Percentiles rank a stretch among this genome's conserved stretches.
Conservation (phyloP, 225 moss, liverwort and hornwort species). For the Sphagnum tenellum region DNA sequence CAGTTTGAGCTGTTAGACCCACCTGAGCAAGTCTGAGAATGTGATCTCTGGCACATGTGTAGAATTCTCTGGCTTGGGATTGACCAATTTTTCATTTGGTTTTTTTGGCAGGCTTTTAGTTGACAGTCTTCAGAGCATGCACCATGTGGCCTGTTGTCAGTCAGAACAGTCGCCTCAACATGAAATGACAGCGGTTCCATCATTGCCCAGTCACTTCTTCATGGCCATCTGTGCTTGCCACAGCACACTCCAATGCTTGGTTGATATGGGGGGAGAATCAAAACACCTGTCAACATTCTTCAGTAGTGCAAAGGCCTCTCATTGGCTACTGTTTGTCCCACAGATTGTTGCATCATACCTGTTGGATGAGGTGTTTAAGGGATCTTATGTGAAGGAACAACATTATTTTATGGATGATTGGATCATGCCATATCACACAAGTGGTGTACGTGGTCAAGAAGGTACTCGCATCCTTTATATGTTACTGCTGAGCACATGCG, state of each 20-base stretch:
- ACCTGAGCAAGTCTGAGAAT: neutral
- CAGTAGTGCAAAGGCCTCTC: conserved; percentile 25
- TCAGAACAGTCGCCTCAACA: conserved; percentile 5
- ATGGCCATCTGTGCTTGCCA: conserved; percentile 55
- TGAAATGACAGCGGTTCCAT: conserved; percentile 11
- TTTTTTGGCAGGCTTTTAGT: conserved; percentile 53
- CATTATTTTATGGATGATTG: no score
- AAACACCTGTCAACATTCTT: conserved; percentile 10
- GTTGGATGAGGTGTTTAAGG: neutral
- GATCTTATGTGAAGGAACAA: no score
- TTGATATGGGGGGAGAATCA: conserved; percentile 1
- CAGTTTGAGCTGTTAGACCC: no score
- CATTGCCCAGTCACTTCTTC: conserved; percentile 25
- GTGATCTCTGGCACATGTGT: neutral
- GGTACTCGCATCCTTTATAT: conserved; percentile 9
- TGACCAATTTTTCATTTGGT: conserved; percentile 1
- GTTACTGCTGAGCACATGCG: conserved; percentile 36
- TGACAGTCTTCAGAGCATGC: conserved; percentile 28
- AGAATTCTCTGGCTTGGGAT: neutral
- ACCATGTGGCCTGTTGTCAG: conserved; percentile 10
- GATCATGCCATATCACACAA: no score
- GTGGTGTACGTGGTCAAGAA: neutral
- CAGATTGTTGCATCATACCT: conserved; percentile 18
- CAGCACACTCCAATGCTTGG: conserved; percentile 32
- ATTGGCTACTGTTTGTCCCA: conserved; percentile 30